A percentile compares a stretch with the other conserved stretches of the same genome.
Conservation (phyloP, 2,329 filamentous ascomycete genomes). For the Myriosclerotinia duriaeana region DNA sequence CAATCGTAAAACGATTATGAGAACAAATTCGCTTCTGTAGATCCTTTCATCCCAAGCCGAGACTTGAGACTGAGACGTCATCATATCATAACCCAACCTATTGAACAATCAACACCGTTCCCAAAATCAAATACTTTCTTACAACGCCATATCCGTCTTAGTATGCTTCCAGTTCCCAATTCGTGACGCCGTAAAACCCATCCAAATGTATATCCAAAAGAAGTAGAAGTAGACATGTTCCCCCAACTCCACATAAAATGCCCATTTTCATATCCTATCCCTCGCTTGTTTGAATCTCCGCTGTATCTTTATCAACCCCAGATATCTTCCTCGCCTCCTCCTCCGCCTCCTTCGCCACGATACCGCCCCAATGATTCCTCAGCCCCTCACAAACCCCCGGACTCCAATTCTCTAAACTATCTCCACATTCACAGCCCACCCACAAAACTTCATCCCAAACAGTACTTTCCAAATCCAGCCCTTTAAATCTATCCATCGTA, state of each 20-base stretch:
- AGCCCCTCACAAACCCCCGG: constrained; percentile 11
- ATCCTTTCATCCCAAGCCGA: no score
- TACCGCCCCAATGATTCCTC: constrained; percentile 3
- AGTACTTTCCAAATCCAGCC: constrained; percentile 15
- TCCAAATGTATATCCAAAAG: background rate
- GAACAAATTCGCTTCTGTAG: no score
- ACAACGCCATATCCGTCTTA: no score
- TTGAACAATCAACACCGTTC: no score
- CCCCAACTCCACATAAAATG: background rate
- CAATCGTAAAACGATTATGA: no score
- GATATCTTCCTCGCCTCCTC: background rate
- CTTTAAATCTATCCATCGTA: constrained; percentile 4
- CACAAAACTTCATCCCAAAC: constrained; percentile 22
- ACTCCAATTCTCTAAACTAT: constrained; percentile 6
- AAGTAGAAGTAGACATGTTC: background rate
- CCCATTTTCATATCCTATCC: background rate
- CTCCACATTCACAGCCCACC: constrained; percentile 16
- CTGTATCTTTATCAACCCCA: background rate
- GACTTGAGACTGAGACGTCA: no score
- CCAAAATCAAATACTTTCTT: no score
- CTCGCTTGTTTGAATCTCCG: background rate
- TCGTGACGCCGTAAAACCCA: background rate
- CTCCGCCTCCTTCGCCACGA: constrained; percentile 8
- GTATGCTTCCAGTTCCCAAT: no score
- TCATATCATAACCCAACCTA: no score